phyloP scores from a whole-genome alignment of 2,329 filamentous ascomycete species.

The Trichoderma atrobrunneum region DNA sequence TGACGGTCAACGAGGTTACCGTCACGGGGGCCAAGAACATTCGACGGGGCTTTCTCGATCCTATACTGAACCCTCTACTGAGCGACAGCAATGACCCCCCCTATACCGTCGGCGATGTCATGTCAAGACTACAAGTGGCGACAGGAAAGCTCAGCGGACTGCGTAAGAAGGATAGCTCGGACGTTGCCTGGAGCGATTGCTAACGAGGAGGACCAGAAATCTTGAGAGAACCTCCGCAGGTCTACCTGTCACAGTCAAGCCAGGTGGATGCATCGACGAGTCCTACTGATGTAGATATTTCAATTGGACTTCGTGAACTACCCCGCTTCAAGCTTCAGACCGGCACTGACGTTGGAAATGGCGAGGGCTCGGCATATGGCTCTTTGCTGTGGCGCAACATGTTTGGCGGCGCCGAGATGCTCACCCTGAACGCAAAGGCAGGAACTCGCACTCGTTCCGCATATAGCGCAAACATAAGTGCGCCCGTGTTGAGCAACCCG shows the following conservation, averaged over 20 bases:
- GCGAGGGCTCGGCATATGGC: constrained; percentile 89
- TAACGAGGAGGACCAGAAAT: constrained; percentile 59
- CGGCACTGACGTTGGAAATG: constrained; percentile 89
- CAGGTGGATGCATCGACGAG: constrained; percentile 66
- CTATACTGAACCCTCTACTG: constrained; percentile 74
- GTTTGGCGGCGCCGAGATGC: constrained; percentile 86
- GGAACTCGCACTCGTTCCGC: constrained; percentile 89
- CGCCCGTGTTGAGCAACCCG: constrained; percentile 80
- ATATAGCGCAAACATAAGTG: constrained; percentile 82
- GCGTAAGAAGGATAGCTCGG: constrained; percentile 52
- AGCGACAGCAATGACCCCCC: constrained; percentile 61
- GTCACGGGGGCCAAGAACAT: constrained; percentile 81
- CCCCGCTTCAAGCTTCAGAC: constrained; percentile 86
- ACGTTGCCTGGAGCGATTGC: constrained; percentile 22
- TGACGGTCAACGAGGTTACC: constrained; percentile 81
- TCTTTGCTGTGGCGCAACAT: constrained; percentile 87
- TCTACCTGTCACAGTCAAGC: constrained; percentile 76
- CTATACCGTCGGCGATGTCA: constrained; percentile 77
- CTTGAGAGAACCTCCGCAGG: constrained; percentile 76
- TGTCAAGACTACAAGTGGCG: constrained; percentile 67
- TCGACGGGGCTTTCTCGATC: constrained; percentile 78
- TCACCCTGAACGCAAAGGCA: constrained; percentile 81
- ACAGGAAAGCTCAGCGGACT: constrained; percentile 76
- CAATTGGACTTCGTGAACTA: constrained; percentile 78
- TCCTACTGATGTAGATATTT: constrained; percentile 77